These are phyloP conservation scores for Barnettozyma populi DNA, from an alignment of 805 yeast species.

Conservation along the genomic window DNA sequence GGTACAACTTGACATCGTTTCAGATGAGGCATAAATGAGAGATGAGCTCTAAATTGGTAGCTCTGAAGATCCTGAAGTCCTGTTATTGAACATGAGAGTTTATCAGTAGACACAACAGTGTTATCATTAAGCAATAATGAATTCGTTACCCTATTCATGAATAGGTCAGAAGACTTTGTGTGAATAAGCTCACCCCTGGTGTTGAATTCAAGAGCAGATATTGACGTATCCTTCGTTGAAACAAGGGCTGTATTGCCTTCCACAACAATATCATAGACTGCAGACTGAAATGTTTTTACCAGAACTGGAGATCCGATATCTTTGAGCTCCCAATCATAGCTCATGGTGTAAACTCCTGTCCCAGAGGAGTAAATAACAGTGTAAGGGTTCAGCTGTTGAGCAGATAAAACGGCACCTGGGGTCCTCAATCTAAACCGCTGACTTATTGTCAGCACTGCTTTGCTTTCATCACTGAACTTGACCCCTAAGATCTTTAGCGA, in stretches of 20 bases:
- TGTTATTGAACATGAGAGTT: constrained; percentile 16
- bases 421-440: constrained; percentile 18
- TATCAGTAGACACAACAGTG: constrained; percentile 18
- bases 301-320: constrained; percentile 14
- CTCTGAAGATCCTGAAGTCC: constrained; percentile 13
- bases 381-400: constrained; percentile 15
- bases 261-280: constrained; percentile 22
- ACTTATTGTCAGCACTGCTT: constrained; percentile 10
- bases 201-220: constrained; percentile 16
- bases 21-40: constrained; percentile 31
- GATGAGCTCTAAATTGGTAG: constrained; percentile 11
- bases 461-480: constrained; percentile 5
- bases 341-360: constrained; percentile 6
- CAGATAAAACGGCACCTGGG: constrained; percentile 19
- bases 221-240: constrained; percentile 27
- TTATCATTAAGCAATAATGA: constrained; percentile 10
- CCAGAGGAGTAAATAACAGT: constrained; percentile 20
- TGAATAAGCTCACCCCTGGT: constrained; percentile 10
- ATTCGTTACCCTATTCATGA: constrained; percentile 19
- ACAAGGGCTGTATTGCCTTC: constrained; percentile 20
- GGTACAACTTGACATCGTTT: constrained; percentile 26
- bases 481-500: constrained; percentile 19
- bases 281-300: constrained; percentile 7
- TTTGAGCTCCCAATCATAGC: constrained; percentile 13
- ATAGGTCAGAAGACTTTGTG: constrained; percentile 15